Evolutionary conservation across 768 basidiomycete genomes (phyloP), one percentile per base, ranked within the genome.

Genomic region (Pulveroboletus sp.): DNA sequence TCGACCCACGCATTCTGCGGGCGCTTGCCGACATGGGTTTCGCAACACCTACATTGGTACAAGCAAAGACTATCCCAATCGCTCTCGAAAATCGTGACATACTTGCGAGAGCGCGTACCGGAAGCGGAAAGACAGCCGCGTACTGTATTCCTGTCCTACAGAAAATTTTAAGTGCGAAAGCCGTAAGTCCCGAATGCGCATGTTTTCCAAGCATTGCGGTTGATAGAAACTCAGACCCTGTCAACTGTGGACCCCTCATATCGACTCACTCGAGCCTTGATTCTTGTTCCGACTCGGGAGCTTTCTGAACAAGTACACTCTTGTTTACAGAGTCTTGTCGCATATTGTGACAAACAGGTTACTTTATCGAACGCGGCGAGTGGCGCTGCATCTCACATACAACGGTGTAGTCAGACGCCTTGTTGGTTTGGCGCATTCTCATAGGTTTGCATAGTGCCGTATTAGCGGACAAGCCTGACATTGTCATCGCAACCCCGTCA

Each of bases 71-170:
- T 4, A 94, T 99, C 42, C 94, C 95, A 1, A 77, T 95, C 15
- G 92, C 94, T 1, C 78, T 99, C 31, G 88, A 93, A 67, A 83
- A 86, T 56, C 75, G 77, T 31, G 96, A 99, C 67, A 88, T 99
- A 47, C 82, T 99, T 30, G 95, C 94, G 17, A 81, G 91, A 39
- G 95, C 96, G 3, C 80, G 91, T 30, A 99, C 96, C 4, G 96
- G 96, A 15, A 93, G 90, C 50, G 96, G 96, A 24, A 99, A 99
- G 73, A 99, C 96, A 0, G 91, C 89, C 4, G 93, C 96, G 3
- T 99, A 99, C 66, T 91, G 89, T 59, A 77, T 98, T 9, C 96
- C 96, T 0, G 71, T 94, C 24, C 74, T 91, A 0, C 93, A 98
- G 66, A 94, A 92, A 67, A 83, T 98, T 21, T 62, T 97, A 47